Evolutionary conservation across 2,329 filamentous ascomycete species (phyloP).

Genomic region (Aureobasidium sp.): DNA sequence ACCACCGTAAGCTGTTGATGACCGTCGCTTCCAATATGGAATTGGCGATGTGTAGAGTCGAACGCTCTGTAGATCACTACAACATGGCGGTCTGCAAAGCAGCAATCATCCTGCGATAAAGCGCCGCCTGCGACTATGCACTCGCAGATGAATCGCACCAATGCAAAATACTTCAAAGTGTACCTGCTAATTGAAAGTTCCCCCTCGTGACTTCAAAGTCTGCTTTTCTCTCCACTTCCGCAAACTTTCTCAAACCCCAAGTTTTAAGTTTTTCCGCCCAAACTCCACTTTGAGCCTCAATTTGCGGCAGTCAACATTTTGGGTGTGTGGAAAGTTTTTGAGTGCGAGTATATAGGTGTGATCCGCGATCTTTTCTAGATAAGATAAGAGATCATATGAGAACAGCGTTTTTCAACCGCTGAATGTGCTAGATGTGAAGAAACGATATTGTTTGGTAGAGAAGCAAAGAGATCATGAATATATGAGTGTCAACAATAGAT

Average conservation of each 20-base stretch:
- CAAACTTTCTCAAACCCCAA: neutral
- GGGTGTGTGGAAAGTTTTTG: neutral
- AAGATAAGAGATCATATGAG: neutral
- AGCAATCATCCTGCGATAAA: too few species aligned
- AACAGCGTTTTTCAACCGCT: too few species aligned
- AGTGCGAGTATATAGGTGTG: neutral
- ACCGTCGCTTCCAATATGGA: too few species aligned
- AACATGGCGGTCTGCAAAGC: too few species aligned
- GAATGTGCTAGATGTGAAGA: too few species aligned
- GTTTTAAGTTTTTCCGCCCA: neutral
- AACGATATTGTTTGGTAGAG: too few species aligned
- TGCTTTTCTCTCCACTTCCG: neutral
- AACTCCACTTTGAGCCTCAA: neutral
- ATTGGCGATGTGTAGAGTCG: too few species aligned
- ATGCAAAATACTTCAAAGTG: neutral
- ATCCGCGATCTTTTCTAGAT: neutral
- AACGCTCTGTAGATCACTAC: too few species aligned
- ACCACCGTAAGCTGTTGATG: neutral
- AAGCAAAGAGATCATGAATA: too few species aligned
- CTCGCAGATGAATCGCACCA: neutral
- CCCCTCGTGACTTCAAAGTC: neutral
- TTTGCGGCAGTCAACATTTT: neutral
- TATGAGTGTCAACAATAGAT: too few species aligned
- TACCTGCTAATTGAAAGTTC: neutral
- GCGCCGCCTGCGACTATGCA: too few species aligned